A percentile compares a stretch with the other conserved stretches of the same genome.
Conservation (phyloP, 192 early-diverging fungal genomes). For the Fimicolochytrium jonesii region DNA sequence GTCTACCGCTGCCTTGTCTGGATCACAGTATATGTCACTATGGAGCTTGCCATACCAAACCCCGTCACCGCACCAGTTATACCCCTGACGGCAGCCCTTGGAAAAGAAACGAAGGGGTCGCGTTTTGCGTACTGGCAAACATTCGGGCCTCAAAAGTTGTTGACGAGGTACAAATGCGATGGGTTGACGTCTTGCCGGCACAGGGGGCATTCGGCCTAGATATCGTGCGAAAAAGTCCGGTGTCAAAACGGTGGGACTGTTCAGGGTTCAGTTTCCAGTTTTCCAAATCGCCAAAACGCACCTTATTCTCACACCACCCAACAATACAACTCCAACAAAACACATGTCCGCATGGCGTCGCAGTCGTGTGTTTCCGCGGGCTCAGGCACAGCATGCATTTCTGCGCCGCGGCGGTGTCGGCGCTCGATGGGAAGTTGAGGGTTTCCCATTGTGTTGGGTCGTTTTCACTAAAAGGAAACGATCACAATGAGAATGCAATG, state of each 20-base stretch:
- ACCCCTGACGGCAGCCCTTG: too few relatives aligned
- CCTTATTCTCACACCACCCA: constrained; percentile 90
- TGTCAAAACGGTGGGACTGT: not conserved
- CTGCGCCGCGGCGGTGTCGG: constrained; percentile 29
- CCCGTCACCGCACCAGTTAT: too few relatives aligned
- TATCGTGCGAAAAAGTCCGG: not conserved
- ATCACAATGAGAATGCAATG: too few relatives aligned
- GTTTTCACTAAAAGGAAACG: not conserved
- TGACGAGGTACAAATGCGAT: constrained; percentile 71
- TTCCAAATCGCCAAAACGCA: too few relatives aligned
- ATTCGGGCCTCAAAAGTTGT: constrained; percentile 64
- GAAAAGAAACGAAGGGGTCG: too few relatives aligned
- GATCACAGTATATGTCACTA: too few relatives aligned
- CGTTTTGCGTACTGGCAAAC: too few relatives aligned
- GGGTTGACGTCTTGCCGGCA: constrained; percentile 76
- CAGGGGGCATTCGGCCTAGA: constrained; percentile 85
- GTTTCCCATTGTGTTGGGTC: constrained; percentile 18
- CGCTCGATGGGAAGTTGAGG: too few relatives aligned
- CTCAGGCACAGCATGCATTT: constrained; percentile 89
- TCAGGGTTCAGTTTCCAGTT: not conserved
- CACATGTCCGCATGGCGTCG: constrained; percentile 90
- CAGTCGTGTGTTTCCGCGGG: constrained; percentile 66
- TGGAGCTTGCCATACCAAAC: too few relatives aligned
- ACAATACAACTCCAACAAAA: constrained; percentile 94
- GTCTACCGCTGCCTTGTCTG: too few relatives aligned